Evolutionary conservation across 2,329 filamentous ascomycete species (phyloP).

Genomic region (Xylaria hypoxylon): DNA sequence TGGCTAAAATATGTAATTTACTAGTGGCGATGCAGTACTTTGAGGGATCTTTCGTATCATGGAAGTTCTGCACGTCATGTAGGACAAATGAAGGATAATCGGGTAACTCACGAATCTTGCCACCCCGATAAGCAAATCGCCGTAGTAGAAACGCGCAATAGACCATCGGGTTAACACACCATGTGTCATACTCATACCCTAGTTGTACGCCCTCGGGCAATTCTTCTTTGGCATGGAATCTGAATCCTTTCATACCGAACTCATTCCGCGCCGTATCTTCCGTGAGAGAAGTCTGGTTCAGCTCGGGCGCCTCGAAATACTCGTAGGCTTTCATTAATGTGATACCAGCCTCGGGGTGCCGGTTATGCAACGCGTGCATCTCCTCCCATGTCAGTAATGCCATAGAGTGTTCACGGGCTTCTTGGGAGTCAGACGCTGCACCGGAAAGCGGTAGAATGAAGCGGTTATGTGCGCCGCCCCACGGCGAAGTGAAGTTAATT

Average conservation of each 20-base stretch:
- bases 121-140: conserved; percentile 55
- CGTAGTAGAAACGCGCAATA: conserved; percentile 63
- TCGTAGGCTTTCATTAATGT: conserved; percentile 63
- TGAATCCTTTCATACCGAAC: conserved; percentile 55
- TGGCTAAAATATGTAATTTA: conserved; percentile 35
- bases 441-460: conserved; percentile 57
- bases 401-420: conserved; percentile 58
- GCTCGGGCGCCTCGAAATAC: conserved; percentile 61
- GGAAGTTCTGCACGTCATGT: neutral
- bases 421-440: conserved; percentile 44
- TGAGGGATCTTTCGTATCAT: too few relatives aligned
- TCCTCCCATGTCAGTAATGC: conserved; percentile 57
- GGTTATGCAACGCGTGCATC: conserved; percentile 53
- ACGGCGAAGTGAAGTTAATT: conserved; percentile 68
- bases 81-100: neutral
- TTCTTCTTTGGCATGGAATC: conserved; percentile 52
- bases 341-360: conserved; percentile 58
- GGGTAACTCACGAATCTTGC: conserved; percentile 41
- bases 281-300: conserved; percentile 55
- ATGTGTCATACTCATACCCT: conserved; percentile 65
- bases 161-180: conserved; percentile 66
- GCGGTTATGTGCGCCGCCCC: conserved; percentile 68
- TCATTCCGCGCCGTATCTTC: conserved; percentile 46
- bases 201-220: conserved; percentile 58
- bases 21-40: too few relatives aligned